These are phyloP conservation scores for Heimioporus sp. DNA, from an alignment of 768 basidiomycete genomes.

Conservation along the genomic window DNA sequence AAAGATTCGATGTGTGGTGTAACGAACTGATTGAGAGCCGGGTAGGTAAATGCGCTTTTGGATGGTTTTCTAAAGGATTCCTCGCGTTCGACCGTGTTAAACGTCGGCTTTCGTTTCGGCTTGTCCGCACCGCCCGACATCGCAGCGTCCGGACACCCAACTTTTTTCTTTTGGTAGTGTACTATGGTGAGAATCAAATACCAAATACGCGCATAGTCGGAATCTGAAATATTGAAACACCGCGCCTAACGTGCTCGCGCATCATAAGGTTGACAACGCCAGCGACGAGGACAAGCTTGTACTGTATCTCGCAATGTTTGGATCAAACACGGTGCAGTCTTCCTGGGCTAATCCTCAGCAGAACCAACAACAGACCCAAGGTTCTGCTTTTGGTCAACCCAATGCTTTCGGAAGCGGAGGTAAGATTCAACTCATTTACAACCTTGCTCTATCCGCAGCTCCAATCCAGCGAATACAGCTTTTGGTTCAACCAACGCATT, in stretches of 20 bases:
- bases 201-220: constrained; percentile 24
- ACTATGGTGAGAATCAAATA: constrained; percentile 18
- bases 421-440: constrained; percentile 31
- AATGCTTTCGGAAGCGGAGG: constrained; percentile 57
- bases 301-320: constrained; percentile 54
- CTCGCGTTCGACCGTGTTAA: constrained; percentile 82
- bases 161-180: constrained; percentile 13
- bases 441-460: constrained; percentile 24
- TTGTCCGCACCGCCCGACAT: constrained; percentile 54
- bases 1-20: constrained; percentile 94
- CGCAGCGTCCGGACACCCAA: neutral
- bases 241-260: constrained; percentile 15
- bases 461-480: constrained; percentile 36
- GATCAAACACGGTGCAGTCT: constrained; percentile 47
- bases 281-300: constrained; percentile 24
- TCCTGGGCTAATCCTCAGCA: constrained; percentile 69
- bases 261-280: constrained; percentile 12
- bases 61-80: constrained; percentile 74
- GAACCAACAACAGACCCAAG: constrained; percentile 53
- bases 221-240: constrained; percentile 11
- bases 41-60: constrained; percentile 62
- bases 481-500: constrained; percentile 57
- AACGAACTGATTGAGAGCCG: constrained; percentile 89
- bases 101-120: constrained; percentile 51
- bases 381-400: constrained; percentile 70